Evolutionary conservation across 2,329 filamentous ascomycete species (phyloP), one percentile per base, ranked within the genome.

Genomic region (Trichoderma sp.): DNA sequence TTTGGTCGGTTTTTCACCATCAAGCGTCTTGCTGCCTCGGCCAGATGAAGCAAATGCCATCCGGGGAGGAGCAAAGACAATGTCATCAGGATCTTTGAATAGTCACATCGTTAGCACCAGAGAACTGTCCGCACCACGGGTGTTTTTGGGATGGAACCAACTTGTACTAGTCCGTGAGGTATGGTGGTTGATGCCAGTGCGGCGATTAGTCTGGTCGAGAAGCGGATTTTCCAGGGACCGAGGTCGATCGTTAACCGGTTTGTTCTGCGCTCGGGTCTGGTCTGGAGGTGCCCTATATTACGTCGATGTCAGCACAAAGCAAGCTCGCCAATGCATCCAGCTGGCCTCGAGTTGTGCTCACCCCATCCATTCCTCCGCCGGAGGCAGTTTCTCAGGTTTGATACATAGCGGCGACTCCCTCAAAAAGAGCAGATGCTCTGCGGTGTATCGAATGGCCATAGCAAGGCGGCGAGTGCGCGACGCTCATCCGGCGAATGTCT

Each of bases 321-420:
- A 12, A 50, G 15, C 10, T 60, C 50, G 34, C 32, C 57, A 17
- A 64, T 59, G 50, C 50, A 53, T 13, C 29, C 50, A 54, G 22
- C 27, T 7, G 58, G 80, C 87, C 77, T 35, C 29, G 7, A 15
- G 27, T 42, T 57, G 19, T 84, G 96, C 91, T 94, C 93, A 97
- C 91, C 94, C 93, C 93, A 97, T 97, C 94, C 94, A 98, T 83
- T 97, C 92, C 81, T 97, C 93, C 71, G 90, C 87, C 29, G 93
- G 91, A 71, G 93, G 94, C 54, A 97, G 85, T 71, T 85, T 87
- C 71, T 90, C 83, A 56, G 94, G 94, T 80, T 92, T 96, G 73
- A 86, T 83, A 76, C 93, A 93, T 78, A 97, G 84, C 72, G 93
- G 93, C 71, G 94, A 97, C 69, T 90, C 84, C 80, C 90, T 88